These are phyloP conservation scores for Globisporangium nunn DNA, from an alignment of 352 stramenopile species.

Conservation along the genomic window DNA sequence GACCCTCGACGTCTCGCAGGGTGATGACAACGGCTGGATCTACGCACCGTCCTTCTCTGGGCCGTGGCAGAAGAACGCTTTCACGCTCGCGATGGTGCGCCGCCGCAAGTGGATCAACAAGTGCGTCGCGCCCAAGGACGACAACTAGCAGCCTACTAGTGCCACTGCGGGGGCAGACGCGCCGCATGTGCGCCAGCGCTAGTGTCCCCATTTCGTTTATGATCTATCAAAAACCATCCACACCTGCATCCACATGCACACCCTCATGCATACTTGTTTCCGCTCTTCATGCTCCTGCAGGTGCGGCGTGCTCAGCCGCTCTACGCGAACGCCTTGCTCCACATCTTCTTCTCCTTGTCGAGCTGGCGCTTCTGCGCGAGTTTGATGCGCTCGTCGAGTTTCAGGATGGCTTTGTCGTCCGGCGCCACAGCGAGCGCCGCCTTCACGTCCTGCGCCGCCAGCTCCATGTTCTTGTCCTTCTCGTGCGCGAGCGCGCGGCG, in stretches of 20 bases:
- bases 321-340: slow-evolving; percentile 75
- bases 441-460: slow-evolving; percentile 56
- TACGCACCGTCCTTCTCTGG: slow-evolving; percentile 73
- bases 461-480: slow-evolving; percentile 82
- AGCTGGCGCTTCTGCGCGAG: slow-evolving; percentile 61
- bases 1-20: slow-evolving; percentile 68
- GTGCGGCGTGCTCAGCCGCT: no score
- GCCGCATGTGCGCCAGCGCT: not conserved
- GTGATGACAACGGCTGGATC: slow-evolving; percentile 81
- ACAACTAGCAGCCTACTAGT: not conserved
- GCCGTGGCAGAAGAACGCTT: slow-evolving; percentile 69
- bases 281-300: not conserved
- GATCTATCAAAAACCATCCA: not conserved
- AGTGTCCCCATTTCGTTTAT: not conserved
- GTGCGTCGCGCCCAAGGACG: slow-evolving; percentile 26
- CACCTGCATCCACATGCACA: no score
- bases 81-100: slow-evolving; percentile 70
- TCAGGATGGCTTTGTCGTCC: slow-evolving; percentile 72
- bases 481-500: slow-evolving; percentile 81
- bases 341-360: slow-evolving; percentile 90
- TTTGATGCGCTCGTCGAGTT: slow-evolving; percentile 71
- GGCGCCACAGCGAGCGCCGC: slow-evolving; percentile 41
- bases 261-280: no score
- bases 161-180: no score
- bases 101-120: slow-evolving; percentile 82